These are phyloP conservation scores for Mycosphaerella sp. DNA, from an alignment of 2,329 filamentous ascomycete genomes.

Conservation along the genomic window DNA sequence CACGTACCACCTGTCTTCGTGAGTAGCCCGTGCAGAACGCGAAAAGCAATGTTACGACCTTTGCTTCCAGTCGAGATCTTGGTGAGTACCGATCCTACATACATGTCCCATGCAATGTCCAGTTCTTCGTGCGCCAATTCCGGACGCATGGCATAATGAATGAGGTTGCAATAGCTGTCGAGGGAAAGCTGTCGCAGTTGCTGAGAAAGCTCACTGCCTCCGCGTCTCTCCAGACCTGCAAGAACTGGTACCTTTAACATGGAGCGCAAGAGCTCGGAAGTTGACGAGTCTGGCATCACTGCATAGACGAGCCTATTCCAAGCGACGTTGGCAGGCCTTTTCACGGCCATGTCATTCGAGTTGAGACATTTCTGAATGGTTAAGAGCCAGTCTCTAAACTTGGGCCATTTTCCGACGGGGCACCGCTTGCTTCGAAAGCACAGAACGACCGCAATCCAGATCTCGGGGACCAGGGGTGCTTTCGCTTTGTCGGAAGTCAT, in stretches of 20 bases:
- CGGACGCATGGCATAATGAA: conserved; percentile 78
- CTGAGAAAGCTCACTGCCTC: conserved; percentile 44
- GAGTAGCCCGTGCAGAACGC: conserved; percentile 68
- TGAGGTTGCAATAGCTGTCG: conserved; percentile 69
- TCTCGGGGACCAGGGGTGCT: conserved; percentile 66
- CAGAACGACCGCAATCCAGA: conserved; percentile 79
- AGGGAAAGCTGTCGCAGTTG: conserved; percentile 55
- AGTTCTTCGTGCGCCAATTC: conserved; percentile 58
- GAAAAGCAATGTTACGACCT: conserved; percentile 57
- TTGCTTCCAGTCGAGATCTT: conserved; percentile 48
- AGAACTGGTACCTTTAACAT: conserved; percentile 64
- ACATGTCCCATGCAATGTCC: conserved; percentile 72
- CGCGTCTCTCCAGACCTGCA: conserved; percentile 62
- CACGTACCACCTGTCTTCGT: conserved; percentile 59
- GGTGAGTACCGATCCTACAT: conserved; percentile 59
- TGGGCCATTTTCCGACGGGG: conserved; percentile 60
- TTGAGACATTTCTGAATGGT: conserved; percentile 83
- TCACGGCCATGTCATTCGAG: conserved; percentile 62
- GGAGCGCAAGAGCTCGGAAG: conserved; percentile 50
- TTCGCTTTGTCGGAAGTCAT: conserved; percentile 60
- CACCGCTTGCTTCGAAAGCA: conserved; percentile 60
- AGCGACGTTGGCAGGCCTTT: conserved; percentile 70
- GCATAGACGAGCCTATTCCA: conserved; percentile 82
- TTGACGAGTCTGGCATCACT: conserved; percentile 58
- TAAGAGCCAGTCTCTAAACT: conserved; percentile 66